Percentiles rank a stretch among this genome's conserved stretches.
These are phyloP conservation scores for Xylariales sp. DNA, from an alignment of 2,329 filamentous ascomycete species.

Conservation along the genomic window DNA sequence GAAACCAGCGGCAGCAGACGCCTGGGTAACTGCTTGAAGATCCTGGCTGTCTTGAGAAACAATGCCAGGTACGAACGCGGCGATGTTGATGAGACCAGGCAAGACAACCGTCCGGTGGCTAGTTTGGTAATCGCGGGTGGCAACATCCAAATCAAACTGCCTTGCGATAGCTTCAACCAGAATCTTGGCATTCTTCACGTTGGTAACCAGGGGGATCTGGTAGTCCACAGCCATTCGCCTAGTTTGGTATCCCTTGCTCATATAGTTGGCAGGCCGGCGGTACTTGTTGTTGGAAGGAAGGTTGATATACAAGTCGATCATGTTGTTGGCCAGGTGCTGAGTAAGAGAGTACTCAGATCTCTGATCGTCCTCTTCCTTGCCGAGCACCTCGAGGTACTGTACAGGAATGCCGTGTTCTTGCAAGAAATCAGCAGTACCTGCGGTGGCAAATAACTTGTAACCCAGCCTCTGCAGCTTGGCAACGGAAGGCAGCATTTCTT, in stretches of 20 bases:
- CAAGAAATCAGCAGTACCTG: slow-evolving; percentile 94
- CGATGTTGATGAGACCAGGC: slow-evolving; percentile 72
- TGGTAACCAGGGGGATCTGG: slow-evolving; percentile 94
- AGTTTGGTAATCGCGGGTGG: slow-evolving; percentile 84
- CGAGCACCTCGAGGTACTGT: slow-evolving; percentile 87
- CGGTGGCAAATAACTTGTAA: slow-evolving; percentile 93
- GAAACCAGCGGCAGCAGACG: slow-evolving; percentile 71
- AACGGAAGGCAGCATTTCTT: slow-evolving; percentile 92
- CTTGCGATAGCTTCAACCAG: slow-evolving; percentile 90
- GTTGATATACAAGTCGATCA: slow-evolving; percentile 99
- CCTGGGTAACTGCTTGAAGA: slow-evolving; percentile 65
- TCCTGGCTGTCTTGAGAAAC: slow-evolving; percentile 61
- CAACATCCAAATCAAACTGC: slow-evolving; percentile 79
- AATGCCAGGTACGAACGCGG: slow-evolving; percentile 74
- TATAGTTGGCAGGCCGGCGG: slow-evolving; percentile 93
- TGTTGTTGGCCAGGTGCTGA: slow-evolving; percentile 94
- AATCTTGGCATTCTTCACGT: slow-evolving; percentile 99
- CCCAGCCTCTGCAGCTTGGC: slow-evolving; percentile 85
- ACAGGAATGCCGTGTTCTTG: slow-evolving; percentile 89
- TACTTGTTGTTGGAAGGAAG: slow-evolving; percentile 98
- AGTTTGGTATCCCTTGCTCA: slow-evolving; percentile 96
- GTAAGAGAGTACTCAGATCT: slow-evolving; percentile 96
- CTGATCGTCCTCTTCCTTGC: slow-evolving; percentile 73
- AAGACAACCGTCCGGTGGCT: slow-evolving; percentile 74
- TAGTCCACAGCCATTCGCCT: slow-evolving; percentile 97